Evolutionary conservation across 2,329 filamentous ascomycete species (phyloP).

Genomic region (Sporothrix humicola): DNA sequence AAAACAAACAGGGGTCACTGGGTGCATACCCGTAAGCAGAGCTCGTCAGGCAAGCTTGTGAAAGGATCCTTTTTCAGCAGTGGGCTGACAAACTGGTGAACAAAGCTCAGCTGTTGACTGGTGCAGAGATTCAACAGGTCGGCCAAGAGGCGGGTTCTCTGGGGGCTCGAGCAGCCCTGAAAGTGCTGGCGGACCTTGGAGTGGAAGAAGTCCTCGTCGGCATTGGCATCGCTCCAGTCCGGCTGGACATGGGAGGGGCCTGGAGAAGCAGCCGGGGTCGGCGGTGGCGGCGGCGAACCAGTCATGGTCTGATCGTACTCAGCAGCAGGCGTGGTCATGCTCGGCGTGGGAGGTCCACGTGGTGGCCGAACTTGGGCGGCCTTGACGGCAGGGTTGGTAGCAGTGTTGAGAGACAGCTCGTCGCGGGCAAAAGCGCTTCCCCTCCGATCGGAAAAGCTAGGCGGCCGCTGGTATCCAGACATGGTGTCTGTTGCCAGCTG

Average conservation of each 20-base stretch:
- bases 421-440: conserved; percentile 62
- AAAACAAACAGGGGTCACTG: neutral
- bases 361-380: conserved; percentile 55
- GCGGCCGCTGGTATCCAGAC: conserved; percentile 55
- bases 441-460: conserved; percentile 67
- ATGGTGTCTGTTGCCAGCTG: conserved; percentile 37
- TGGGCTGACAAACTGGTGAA: conserved; percentile 94
- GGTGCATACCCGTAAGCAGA: conserved; percentile 78
- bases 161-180: conserved; percentile 73
- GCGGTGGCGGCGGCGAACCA: conserved; percentile 67
- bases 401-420: conserved; percentile 60
- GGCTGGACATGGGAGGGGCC: conserved; percentile 65
- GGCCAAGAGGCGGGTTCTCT: conserved; percentile 80
- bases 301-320: conserved; percentile 67
- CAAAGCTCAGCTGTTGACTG: conserved; percentile 92
- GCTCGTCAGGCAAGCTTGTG: conserved; percentile 85
- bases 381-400: conserved; percentile 53
- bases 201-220: conserved; percentile 82
- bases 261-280: conserved; percentile 69
- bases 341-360: conserved; percentile 68
- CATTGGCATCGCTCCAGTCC: conserved; percentile 78
- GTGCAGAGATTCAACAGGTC: conserved; percentile 94
- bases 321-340: conserved; percentile 66
- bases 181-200: conserved; percentile 82
- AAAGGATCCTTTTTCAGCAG: conserved; percentile 96